Conservation (phyloP, 257 asterid species). For the Solanum phureja region DNA sequence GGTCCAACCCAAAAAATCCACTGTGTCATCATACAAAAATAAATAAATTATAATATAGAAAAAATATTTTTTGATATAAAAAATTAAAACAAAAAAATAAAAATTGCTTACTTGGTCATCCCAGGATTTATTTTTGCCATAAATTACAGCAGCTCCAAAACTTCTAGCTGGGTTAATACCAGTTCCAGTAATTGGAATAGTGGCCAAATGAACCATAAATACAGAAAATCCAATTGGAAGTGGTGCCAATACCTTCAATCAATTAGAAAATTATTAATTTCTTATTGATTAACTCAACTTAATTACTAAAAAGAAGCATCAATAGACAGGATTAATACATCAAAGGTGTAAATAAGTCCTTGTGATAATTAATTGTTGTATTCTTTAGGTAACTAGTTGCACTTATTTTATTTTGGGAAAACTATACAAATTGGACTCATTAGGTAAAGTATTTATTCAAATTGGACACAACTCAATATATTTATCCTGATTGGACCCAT, state of each 20-base stretch:
- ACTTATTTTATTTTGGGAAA: background rate
- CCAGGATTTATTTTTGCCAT: constrained; percentile 54
- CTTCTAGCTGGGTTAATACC: constrained; percentile 74
- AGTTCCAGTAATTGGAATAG: constrained; percentile 63
- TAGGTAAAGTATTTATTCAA: no score
- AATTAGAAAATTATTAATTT: background rate
- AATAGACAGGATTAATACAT: background rate
- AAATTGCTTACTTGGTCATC: constrained; percentile 40
- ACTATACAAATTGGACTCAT: no score
- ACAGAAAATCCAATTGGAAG: constrained; percentile 76
- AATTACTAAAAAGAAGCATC: background rate
- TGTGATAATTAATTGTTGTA: background rate
- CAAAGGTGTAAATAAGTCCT: background rate
- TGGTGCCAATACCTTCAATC: constrained; percentile 57
- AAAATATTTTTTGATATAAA: background rate
- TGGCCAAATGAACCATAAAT: constrained; percentile 69
- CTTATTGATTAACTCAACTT: background rate
- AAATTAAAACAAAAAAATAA: no score
- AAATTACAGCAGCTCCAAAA: constrained; percentile 65
- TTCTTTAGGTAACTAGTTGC: background rate
- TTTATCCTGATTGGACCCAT: background rate
- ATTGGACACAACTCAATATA: no score
- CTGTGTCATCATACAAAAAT: constrained; percentile 7
- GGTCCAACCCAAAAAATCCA: constrained; percentile 93
- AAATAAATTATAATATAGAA: background rate